Evolutionary conservation across 768 basidiomycete species (phyloP).

Genomic region (Boletus coccyginus): DNA sequence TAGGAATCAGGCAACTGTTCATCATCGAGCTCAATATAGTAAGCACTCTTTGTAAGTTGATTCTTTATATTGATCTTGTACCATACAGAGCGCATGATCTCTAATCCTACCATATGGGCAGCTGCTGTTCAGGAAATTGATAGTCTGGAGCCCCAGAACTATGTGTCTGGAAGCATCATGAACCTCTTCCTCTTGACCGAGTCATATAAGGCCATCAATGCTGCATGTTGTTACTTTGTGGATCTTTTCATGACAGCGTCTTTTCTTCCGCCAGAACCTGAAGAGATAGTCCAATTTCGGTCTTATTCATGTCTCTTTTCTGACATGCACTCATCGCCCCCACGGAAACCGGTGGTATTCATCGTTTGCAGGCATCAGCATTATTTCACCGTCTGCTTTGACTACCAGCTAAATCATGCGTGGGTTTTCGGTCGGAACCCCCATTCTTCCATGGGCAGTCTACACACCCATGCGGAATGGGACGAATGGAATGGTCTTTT

Average conservation of each 20-base stretch:
- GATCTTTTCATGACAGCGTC: conserved; percentile 2
- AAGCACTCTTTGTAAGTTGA: too few relatives aligned
- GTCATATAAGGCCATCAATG: not conserved
- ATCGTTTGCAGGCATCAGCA: conserved; percentile 1
- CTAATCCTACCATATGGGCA: conserved; percentile 9
- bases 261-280: fast-evolving
- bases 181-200: conserved; percentile 4
- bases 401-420: conserved; percentile 3
- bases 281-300: not conserved
- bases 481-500: not conserved
- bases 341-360: conserved; percentile 1
- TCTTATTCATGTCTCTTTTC: not conserved
- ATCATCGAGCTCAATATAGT: not conserved
- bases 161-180: conserved; percentile 1
- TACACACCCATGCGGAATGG: not conserved
- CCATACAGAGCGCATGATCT: not conserved
- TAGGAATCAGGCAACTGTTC: too few relatives aligned
- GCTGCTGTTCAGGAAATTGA: not conserved
- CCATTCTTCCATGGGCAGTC: not conserved
- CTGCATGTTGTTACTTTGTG: not conserved
- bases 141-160: not conserved
- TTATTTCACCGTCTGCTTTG: conserved; percentile 6
- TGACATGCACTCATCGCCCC: not conserved
- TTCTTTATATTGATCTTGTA: too few relatives aligned
- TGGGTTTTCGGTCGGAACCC: not conserved